Base-by-base conservation (phyloP, 257 asterid species). In the Eucommia ulmoides region DNA sequence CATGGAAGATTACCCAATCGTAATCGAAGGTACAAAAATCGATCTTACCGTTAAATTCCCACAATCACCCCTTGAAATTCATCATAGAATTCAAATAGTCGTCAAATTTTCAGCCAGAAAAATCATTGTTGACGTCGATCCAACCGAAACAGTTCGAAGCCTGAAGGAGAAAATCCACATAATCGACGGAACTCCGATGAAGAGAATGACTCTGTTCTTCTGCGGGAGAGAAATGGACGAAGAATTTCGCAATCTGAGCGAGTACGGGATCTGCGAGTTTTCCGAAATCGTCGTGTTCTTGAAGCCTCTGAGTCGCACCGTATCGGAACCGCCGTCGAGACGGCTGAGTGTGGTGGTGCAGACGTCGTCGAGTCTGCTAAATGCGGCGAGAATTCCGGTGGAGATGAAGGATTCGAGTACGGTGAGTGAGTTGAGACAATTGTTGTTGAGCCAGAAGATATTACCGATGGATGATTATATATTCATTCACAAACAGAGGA, bases 141-240 rank as follows among this genome's bases (percentile, higher is more conserved):
- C 35, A 8, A 58, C 58, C 20, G 94, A 85, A 68, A 79, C 88
- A 0, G 79, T 85, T 41, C 62, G 74, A 18, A 79, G 83, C 75
- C 66, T 85, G 16, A 85, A 80, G 55, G 94, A 82, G 60, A 85
- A 85, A 45, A 85, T 85, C 67, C 94, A 85, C 62, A 73, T 79
- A 5, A 56, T 77, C 0, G 81, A 79, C 18, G 88, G 81, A 12
- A 73, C 86, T 8, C 82, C 94, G 0, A 85, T 79, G 44, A 63
- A 56, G 35, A 61, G 86, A 54, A 75, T 82, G 92, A 29, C 75
- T 3, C 22, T 85, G 18, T 64, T 50, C 33, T 79, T 77, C 45
- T 35, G 63, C 8, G 94, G 92, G 0, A 20, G 19, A 0, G 92
- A 77, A 56, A 47, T 85, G 76, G 77, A 67, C 0, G 83, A 85